These are phyloP conservation scores for Lepidium sativum DNA, from an alignment of 345 rosid species.

Conservation along the genomic window DNA sequence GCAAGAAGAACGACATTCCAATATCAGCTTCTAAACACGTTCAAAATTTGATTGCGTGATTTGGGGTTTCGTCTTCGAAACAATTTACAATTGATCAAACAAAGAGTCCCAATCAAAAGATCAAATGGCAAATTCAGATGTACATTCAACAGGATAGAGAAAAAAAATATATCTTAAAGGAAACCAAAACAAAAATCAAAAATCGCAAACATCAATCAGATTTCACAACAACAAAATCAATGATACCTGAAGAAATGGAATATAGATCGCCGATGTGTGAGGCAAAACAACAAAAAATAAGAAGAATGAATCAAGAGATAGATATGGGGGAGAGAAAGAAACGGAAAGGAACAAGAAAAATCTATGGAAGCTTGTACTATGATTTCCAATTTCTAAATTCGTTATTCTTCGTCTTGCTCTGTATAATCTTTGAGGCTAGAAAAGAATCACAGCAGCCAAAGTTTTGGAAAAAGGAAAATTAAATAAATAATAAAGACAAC, in stretches of 20 bases:
- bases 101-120: not conserved
- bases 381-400: not conserved
- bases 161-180: not conserved
- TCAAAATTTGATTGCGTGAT: not conserved
- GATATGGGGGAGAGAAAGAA: not conserved
- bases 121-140: not conserved
- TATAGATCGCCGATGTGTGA: conserved; percentile 8
- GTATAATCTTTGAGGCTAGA: not conserved
- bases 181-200: not conserved
- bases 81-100: not conserved
- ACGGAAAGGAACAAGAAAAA: not conserved
- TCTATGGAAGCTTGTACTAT: not conserved
- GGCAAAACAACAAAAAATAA: not conserved
- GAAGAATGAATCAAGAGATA: not conserved
- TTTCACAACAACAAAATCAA: not conserved
- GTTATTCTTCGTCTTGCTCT: not conserved
- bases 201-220: not conserved
- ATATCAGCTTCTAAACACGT: not conserved
- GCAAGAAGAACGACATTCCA: not conserved
- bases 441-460: not conserved
- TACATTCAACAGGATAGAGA: not conserved
- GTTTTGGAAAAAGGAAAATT: not conserved
- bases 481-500: conserved; percentile 9
- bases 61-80: not conserved
- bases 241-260: conserved; percentile 7